Conservation (phyloP, 164 flowering plant species). For the Chimonanthus praecox region DNA sequence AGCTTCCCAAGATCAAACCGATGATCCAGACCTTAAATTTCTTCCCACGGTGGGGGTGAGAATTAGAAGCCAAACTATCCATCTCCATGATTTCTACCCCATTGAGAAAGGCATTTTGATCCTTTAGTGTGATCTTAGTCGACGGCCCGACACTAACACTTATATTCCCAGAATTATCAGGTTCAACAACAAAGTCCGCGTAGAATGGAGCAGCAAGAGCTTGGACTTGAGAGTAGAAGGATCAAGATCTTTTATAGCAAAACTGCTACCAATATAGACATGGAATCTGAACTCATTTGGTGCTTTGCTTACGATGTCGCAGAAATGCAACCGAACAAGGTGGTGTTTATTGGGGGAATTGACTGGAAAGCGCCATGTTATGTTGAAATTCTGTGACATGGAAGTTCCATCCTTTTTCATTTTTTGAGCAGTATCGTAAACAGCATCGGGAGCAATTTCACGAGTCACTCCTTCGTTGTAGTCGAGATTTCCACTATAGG, state of each 20-base stretch:
- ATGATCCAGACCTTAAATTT: constrained; percentile 4
- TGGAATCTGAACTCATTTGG: constrained; percentile 52
- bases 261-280: constrained; percentile 60
- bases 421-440: constrained; percentile 50
- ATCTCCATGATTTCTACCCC: constrained; percentile 84
- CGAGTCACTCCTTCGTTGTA: constrained; percentile 29
- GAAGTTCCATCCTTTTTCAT: constrained; percentile 38
- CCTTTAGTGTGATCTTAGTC: constrained; percentile 33
- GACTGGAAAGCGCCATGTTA: constrained; percentile 72
- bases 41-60: neutral
- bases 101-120: constrained; percentile 62
- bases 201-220: constrained; percentile 67
- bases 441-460: constrained; percentile 53
- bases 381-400: constrained; percentile 27
- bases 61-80: constrained; percentile 34
- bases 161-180: constrained; percentile 26
- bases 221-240: constrained; percentile 18
- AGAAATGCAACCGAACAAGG: constrained; percentile 76
- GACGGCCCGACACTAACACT: constrained; percentile 67
- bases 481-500: constrained; percentile 32
- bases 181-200: constrained; percentile 63
- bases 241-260: constrained; percentile 35
- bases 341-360: constrained; percentile 41
- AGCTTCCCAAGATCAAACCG: neutral
- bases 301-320: constrained; percentile 72